Conservation (phyloP, 148 eudicot species). For the Vaccinium macrocarpon region DNA sequence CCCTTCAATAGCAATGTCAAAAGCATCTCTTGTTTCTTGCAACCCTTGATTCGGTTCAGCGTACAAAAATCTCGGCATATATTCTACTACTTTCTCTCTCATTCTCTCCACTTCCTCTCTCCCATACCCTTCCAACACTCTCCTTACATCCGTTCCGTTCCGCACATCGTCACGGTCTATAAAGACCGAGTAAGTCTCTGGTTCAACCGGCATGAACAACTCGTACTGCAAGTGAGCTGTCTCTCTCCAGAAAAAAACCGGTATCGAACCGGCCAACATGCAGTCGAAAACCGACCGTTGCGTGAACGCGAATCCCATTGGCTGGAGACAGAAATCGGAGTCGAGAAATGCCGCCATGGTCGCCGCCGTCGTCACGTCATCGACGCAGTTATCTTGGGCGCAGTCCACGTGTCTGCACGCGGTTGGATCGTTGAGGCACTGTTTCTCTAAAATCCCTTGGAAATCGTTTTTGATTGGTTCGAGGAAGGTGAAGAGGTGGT, state of each 20-base stretch:
- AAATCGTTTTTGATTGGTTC: slow-evolving; percentile 35
- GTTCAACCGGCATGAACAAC: slow-evolving; percentile 54
- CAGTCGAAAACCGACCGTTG: slow-evolving; percentile 46
- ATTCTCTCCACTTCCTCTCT: slow-evolving; percentile 29
- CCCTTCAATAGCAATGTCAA: not conserved
- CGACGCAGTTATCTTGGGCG: slow-evolving; percentile 30
- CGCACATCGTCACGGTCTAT: slow-evolving; percentile 36
- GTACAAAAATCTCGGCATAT: slow-evolving; percentile 38
- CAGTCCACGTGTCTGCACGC: slow-evolving; percentile 47
- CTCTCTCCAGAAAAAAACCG: slow-evolving; percentile 48
- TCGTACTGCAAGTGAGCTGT: slow-evolving; percentile 50
- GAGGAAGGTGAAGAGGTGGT: slow-evolving; percentile 35
- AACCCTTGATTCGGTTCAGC: slow-evolving; percentile 24
- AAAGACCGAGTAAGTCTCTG: slow-evolving; percentile 52
- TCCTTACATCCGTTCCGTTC: slow-evolving; percentile 32
- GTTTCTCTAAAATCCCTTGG: slow-evolving; percentile 20
- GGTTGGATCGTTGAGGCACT: slow-evolving; percentile 32
- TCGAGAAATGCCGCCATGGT: slow-evolving; percentile 29
- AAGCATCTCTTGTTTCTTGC: slow-evolving; percentile 32
- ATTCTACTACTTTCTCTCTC: slow-evolving; percentile 50
- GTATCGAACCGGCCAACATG: slow-evolving; percentile 54
- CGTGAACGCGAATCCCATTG: slow-evolving; percentile 44
- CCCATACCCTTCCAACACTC: slow-evolving; percentile 32
- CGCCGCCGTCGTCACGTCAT: slow-evolving; percentile 28
- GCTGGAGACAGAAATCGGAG: slow-evolving; percentile 51